A percentile compares a stretch with the other conserved stretches of the same genome.
These are phyloP conservation scores for Aspergillus sparsus DNA, from an alignment of 495 filamentous ascomycete species.

Conservation along the genomic window DNA sequence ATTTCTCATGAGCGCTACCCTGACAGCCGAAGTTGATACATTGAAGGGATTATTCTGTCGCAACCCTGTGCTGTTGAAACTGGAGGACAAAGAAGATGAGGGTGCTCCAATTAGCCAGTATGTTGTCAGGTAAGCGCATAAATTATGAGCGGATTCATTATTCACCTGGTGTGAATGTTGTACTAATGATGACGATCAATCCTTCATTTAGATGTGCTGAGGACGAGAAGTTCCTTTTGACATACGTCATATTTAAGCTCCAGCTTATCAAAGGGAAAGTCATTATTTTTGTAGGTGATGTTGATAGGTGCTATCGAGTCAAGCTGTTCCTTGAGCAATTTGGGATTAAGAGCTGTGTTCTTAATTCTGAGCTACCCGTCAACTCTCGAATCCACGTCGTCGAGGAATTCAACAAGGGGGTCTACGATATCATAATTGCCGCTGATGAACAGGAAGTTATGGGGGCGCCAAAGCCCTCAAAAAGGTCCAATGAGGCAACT, in stretches of 20 bases:
- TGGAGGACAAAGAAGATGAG: slow-evolving; percentile 73
- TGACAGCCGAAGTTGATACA: slow-evolving; percentile 81
- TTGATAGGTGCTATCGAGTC: slow-evolving; percentile 89
- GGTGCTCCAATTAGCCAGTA: slow-evolving; percentile 79
- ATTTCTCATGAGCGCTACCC: slow-evolving; percentile 88
- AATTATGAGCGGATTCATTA: neutral
- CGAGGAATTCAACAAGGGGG: slow-evolving; percentile 92
- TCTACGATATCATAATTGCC: slow-evolving; percentile 97
- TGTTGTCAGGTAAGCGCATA: slow-evolving; percentile 64
- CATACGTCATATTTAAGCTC: slow-evolving; percentile 92
- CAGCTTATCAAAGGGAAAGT: slow-evolving; percentile 93
- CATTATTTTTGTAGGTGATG: slow-evolving; percentile 90
- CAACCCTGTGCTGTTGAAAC: slow-evolving; percentile 72
- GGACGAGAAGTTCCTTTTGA: slow-evolving; percentile 94
- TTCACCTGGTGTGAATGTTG: neutral
- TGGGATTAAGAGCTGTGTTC: slow-evolving; percentile 85
- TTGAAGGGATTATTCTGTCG: slow-evolving; percentile 86
- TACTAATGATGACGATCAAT: slow-evolving; percentile 15
- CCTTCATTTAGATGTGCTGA: slow-evolving; percentile 69
- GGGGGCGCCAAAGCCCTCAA: slow-evolving; percentile 48
- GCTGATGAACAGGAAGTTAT: slow-evolving; percentile 89
- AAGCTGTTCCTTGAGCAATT: slow-evolving; percentile 98
- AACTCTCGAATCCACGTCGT: slow-evolving; percentile 92
- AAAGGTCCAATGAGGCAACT: slow-evolving; percentile 25
- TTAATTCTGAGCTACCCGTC: slow-evolving; percentile 93